Evolutionary conservation across 2,329 filamentous ascomycete genomes (phyloP), one percentile per base, ranked within the genome.

Genomic region (Penicillium sp.): DNA sequence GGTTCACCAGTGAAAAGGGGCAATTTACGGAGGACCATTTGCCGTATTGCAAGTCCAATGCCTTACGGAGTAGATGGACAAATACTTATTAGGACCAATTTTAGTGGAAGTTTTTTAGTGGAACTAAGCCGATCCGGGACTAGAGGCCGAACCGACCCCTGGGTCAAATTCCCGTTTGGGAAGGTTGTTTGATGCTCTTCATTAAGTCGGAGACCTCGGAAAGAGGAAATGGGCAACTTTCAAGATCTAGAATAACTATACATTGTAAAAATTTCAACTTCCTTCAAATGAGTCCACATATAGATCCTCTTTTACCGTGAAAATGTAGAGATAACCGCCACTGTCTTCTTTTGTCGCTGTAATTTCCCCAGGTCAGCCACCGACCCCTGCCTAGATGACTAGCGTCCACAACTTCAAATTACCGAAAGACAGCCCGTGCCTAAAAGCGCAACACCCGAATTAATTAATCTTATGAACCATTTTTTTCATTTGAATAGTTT

Each of bases 91-190:
- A 37, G 40, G 22, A 12, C 19, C 28, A 37, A 6, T 12, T 26
- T 50, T 55, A 51, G 47, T 28, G n/a, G 25, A 55, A 38, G 19
- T 51, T 25, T 28, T 16, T 8, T 8, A 5, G 36, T 42, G 19
- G 40, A 25, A 30, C 53, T 51, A 55, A 19, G 28, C 47, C 28
- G 28, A 35, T 45, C 35, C n/a, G 19, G 53, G 53, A 3, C 47
- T 55, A 55, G 47, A 12, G 47, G 16, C 53, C 53, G 53, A 45
- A 25, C 35, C 10, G 41, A 51, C 41, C 53, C 53, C 47, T 55
- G 53, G 53, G 28, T 51, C 41, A 35, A 9, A 12, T 36, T 0
- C 53, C 53, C 14, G 5, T 51, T 44, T 37, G 12, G 53, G 53
- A 51, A 55, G 22, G 47, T 45, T 51, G 31, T 43, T 55, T 50